Evolutionary conservation across 441 rosid species (phyloP).

Genomic region (Isatis lusitanica): DNA sequence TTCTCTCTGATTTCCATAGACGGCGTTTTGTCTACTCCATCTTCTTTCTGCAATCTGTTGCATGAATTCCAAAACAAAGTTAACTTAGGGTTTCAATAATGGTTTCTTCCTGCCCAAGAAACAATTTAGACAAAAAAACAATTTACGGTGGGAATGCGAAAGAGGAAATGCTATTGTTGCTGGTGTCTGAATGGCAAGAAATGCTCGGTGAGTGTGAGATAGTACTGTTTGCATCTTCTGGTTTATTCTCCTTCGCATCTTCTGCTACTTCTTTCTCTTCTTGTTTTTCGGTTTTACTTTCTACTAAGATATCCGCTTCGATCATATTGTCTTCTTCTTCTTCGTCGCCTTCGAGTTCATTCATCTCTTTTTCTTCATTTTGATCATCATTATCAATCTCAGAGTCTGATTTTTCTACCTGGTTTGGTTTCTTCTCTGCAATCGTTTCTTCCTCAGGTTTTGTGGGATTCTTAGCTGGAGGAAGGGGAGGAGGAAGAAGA

Average conservation of each 20-base stretch:
- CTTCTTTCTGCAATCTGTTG: constrained; percentile 39
- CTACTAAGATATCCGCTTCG: background rate
- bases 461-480: constrained; percentile 39
- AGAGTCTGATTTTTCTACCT: constrained; percentile 1
- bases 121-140: background rate
- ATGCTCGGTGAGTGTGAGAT: constrained; percentile 40
- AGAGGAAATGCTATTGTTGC: constrained; percentile 52
- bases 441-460: constrained; percentile 19
- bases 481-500: constrained; percentile 29
- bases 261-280: background rate
- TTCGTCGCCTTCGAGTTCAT: constrained; percentile 17
- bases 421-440: background rate
- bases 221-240: constrained; percentile 14
- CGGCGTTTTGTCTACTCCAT: constrained; percentile 25
- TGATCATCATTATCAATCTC: background rate
- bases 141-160: constrained; percentile 80
- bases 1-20: background rate
- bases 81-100: background rate
- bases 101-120: background rate
- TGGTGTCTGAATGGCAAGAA: constrained; percentile 43
- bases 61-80: background rate
- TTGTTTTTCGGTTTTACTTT: background rate
- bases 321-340: background rate
- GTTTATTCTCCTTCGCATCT: constrained; percentile 18
- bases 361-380: background rate